Evolutionary conservation across 768 basidiomycete species (phyloP).

Genomic region (Hericium coralloides): DNA sequence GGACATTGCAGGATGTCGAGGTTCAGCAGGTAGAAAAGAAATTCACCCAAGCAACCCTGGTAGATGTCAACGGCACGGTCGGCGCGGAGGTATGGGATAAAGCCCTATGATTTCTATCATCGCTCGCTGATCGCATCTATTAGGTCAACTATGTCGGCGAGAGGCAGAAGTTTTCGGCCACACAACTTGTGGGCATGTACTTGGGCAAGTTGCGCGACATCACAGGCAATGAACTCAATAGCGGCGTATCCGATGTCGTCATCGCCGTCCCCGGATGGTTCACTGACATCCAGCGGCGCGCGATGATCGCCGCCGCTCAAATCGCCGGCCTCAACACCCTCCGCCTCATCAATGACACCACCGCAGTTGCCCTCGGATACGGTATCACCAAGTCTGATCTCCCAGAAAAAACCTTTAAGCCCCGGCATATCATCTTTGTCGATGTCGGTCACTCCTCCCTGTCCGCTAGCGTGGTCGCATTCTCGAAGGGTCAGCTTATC

Average conservation of each 20-base stretch:
- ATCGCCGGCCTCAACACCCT: conserved; percentile 88
- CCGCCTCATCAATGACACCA: conserved; percentile 95
- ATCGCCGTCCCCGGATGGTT: conserved; percentile 97
- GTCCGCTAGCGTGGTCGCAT: conserved; percentile 82
- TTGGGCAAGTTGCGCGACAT: conserved; percentile 87
- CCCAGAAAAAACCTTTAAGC: conserved; percentile 72
- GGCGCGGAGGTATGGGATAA: conserved; percentile 68
- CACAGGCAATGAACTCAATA: conserved; percentile 77
- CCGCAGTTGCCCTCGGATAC: conserved; percentile 92
- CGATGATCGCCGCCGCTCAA: conserved; percentile 79
- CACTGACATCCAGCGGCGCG: conserved; percentile 88
- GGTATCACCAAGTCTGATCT: conserved; percentile 99
- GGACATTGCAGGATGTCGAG: conserved; percentile 73
- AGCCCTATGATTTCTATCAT: too few relatives aligned
- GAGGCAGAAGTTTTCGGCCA: conserved; percentile 67
- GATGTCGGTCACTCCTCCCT: conserved; percentile 93
- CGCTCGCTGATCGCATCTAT: conserved; percentile 3
- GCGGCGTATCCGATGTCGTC: conserved; percentile 81
- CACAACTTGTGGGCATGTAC: conserved; percentile 89
- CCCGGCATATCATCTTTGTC: conserved; percentile 86
- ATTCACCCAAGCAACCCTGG: conserved; percentile 79
- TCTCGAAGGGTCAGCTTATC: conserved; percentile 85
- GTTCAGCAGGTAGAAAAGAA: conserved; percentile 80
- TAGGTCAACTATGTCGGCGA: conserved; percentile 91
- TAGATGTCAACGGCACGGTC: conserved; percentile 76